These are phyloP conservation scores for Paramecium sexaurelia DNA, from an alignment of 73 alveolate species.

Conservation along the genomic window DNA sequence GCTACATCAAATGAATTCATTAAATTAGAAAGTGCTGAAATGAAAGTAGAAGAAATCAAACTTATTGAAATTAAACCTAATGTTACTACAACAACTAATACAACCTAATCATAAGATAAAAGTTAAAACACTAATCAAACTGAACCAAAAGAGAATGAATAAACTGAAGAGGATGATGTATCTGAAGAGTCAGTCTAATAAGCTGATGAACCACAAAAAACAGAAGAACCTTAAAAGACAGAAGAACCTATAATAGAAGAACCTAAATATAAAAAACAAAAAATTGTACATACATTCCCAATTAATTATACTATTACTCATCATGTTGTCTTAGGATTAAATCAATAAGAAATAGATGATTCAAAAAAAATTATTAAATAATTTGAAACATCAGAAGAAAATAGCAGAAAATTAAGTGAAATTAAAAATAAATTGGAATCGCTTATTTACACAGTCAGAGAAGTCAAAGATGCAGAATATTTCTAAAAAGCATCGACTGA, in stretches of 20 bases:
- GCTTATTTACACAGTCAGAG: conserved; percentile 66
- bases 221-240: conserved; percentile 37
- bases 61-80: conserved; percentile 30
- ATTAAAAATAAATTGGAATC: conserved; percentile 72
- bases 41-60: conserved; percentile 46
- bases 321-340: not conserved
- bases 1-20: conserved; percentile 48
- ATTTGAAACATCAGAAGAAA: conserved; percentile 63
- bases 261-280: conserved; percentile 43
- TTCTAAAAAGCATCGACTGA: conserved; percentile 63
- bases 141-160: conserved; percentile 8
- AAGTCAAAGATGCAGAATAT: conserved; percentile 56
- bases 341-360: conserved; percentile 57
- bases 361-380: conserved; percentile 22
- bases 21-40: conserved; percentile 57
- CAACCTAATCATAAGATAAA: not conserved
- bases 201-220: not conserved
- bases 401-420: conserved; percentile 56
- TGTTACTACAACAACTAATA: not conserved
- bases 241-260: not conserved
- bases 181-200: conserved; percentile 36
- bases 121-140: not conserved
- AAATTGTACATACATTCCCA: conserved; percentile 46
- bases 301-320: conserved; percentile 35
- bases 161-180: not conserved